Evolutionary conservation across 352 stramenopile species (phyloP), one percentile per base, ranked within the genome.

Genomic region (Phytopythium delawarense): DNA sequence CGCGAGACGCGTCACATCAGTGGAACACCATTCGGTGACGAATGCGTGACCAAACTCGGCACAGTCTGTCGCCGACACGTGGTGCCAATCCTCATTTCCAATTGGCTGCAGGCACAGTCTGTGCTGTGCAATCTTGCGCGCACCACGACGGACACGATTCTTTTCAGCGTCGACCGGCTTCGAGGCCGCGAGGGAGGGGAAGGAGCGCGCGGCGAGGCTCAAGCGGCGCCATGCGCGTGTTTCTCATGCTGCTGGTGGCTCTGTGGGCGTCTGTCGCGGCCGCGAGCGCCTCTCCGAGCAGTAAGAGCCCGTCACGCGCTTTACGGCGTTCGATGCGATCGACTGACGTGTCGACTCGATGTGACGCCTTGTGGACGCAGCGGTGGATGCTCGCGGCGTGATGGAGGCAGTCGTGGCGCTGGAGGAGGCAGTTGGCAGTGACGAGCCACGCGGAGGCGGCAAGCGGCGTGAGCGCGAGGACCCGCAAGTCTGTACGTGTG

Each of bases 401-500:
- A 61, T 70, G 32, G 62, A 73, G 49, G 64, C 57, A 60, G 60
- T 48, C 0, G 65, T 74, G 48, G 61, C 64, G 0, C 69, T 69
- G 62, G 42, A 50, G 16, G 51, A n/a, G 42, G 16, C 50, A 1
- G 50, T 62, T 34, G 69, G 71, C 37, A 58, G 52, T n/a, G 45
- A 16, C 50, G 75, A 74, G 57, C 30, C 48, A 4, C 12, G 48
- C 25, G 25, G 48, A 9, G 48, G 48, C 25, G 25, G 1, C 15
- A 23, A 6, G 28, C 25, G 48, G 48, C 6, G 12, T 1, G 7
- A 30, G 35, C 45, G 45, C 4, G 45, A 66, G 28, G 71, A 75
- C 6, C 71, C 69, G 9, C 53, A 72, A 72, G 71, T 79, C 57
- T 66, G 71, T 79, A 72, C 55, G 69, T 66, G 35, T 28, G 46